Evolutionary conservation across 2,329 filamentous ascomycete genomes (phyloP), one percentile per base, ranked within the genome.

Genomic region (Fusarium domesticum): DNA sequence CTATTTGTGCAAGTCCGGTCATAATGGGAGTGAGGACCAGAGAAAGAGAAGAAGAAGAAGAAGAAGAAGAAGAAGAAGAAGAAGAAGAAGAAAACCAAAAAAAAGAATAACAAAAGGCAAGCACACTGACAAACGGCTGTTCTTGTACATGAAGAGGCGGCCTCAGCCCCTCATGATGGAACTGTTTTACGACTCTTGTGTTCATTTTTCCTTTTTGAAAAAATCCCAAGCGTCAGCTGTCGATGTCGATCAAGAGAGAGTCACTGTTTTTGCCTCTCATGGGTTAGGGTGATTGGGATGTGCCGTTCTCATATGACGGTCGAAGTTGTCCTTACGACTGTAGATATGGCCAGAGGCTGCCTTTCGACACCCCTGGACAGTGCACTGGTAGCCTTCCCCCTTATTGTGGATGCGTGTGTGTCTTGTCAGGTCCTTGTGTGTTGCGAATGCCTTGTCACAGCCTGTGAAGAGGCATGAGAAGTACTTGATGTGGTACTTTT

Each of bases 401-500:
- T 60, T 60, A 23, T 54, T 51, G 38, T 60, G 57, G 20, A 56
- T 60, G 5, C 54, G 52, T 40, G 51, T 56, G 42, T 60, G 57
- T 14, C 57, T 47, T 23, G 54, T 56, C 18, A 60, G 37, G 35
- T 60, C 57, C 20, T 60, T 60, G 37, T 60, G 57, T 7, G 57
- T 60, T 34, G 57, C 56, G 28, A 60, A 60, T 7, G 56, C 56
- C 34, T 57, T 57, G 20, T 57, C 53, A 19, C 57, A 60, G 11
- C 53, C 56, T 1, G 50, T 47, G 31, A 50, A 56, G 14, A 60
- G 56, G 46, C 57, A 60, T 17, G 56, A 52, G 33, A 57, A 60
- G 50, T 57, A 56, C 43, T 60, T 60, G 43, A 60, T 54, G 45
- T 60, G 57, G 36, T 60, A 60, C 42, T 60, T 60, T 48, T 60